Evolutionary conservation across 2,329 filamentous ascomycete species (phyloP), one percentile per base, ranked within the genome.

Genomic region (Fusarium chaquense): DNA sequence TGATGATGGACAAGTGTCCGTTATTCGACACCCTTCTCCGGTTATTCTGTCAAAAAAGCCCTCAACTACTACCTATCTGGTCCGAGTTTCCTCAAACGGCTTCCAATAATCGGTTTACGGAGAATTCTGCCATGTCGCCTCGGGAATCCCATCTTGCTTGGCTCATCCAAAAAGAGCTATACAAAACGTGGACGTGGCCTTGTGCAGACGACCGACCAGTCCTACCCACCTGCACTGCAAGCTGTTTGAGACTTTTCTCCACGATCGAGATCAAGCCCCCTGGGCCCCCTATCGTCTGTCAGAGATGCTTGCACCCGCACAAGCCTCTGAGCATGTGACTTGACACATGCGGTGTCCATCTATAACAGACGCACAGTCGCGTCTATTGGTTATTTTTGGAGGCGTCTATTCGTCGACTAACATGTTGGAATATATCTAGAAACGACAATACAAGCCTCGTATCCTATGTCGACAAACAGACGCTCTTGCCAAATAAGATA

Each of bases 241-340:
- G 52, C 57, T 72, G 69, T 53, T 52, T 55, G 65, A 72, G 66
- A 62, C 65, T 62, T 43, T 30, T 58, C 69, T 74, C 71, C 71
- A 71, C 71, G 72, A 73, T 71, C 59, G 64, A 43, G 46, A 56
- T 47, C 67, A 40, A 40, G 20, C 69, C 65, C 71, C 47, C 24
- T 20, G 9, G 13, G 12, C 18, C 32, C 32, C 47, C 67, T 60
- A 64, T 49, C 46, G 18, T 54, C 44, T 52, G 18, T 54, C 41
- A 53, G 16, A 47, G 50, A 58, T 73, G 64, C 70, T 55, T 73
- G 63, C 65, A 65, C 62, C 73, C 73, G 71, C 73, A 71, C 73
- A 66, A 65, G 67, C 67, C 62, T 50, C 16, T 12, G 60, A 70
- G 36, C 73, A 75, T 75, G 73, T 75, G 73, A 75, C 69, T 44